Evolutionary conservation across 2,329 filamentous ascomycete species (phyloP), one percentile per base, ranked within the genome.

Genomic region (Cercospora beticola): DNA sequence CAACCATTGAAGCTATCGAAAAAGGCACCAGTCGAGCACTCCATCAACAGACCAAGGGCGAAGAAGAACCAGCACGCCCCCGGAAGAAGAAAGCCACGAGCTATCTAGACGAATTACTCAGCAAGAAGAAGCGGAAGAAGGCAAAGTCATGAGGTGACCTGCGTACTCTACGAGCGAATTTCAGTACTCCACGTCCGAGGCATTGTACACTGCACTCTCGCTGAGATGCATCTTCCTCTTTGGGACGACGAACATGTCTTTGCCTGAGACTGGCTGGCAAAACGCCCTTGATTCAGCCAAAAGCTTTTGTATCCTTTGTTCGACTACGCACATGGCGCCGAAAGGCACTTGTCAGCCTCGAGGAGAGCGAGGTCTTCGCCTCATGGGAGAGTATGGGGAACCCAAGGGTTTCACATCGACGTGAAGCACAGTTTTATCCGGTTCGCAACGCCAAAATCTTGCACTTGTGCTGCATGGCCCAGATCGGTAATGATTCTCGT

Each of bases 41-140:
- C 33, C 58, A 68, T 30, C 57, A 54, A 40, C 52, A 61, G 18
- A 61, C 23, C 10, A 52, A 30, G 21, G 64, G 23, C 58, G 71
- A 60, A 65, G 73, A 23, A 62, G 70, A 62, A 26, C 61, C 58
- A 28, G 58, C 61, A 30, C 64, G 49, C 43, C 62, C 65, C 36
- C 68, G 65, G 62, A 71, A 70, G 70, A 72, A 62, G 65, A 70
- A 64, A 59, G 67, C 61, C 9, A 79, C 76, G 60, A 71, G 68
- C 62, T 88, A 85, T 73, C 77, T 88, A 33, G 86, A 88, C 74
- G 84, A 88, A 71, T 75, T 88, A 16, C 75, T 85, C 72, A 87
- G 86, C 78, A 84, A 83, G 73, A 84, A 82, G 73, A 82, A 81
- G 70, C 81, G 80, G 75, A 82, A 81, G 75, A 79, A 76, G 52